phyloP scores from a whole-genome alignment of 148 eudicot genomes.

The Rhododendron williamsianum region DNA sequence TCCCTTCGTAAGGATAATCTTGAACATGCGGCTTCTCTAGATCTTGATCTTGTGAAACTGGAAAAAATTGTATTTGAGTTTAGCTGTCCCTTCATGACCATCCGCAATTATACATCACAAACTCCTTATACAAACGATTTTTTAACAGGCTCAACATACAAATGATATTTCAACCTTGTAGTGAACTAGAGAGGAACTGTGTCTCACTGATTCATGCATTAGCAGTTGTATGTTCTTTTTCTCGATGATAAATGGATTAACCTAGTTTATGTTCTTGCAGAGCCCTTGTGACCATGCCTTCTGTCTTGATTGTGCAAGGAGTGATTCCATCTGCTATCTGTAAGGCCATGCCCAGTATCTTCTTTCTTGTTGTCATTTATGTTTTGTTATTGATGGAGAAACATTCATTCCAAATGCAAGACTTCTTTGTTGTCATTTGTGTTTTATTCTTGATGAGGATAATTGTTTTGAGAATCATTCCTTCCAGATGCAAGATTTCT shows the following conservation, averaged over 20 bases:
- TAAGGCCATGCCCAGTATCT: slow-evolving; percentile 35
- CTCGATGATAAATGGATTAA: background rate
- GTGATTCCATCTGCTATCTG: slow-evolving; percentile 96
- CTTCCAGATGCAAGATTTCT: background rate
- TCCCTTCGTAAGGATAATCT: background rate
- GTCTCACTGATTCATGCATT: background rate
- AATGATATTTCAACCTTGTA: background rate
- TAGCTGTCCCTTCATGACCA: background rate
- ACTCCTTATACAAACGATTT: background rate
- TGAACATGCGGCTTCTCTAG: background rate
- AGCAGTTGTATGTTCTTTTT: background rate
- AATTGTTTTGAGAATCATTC: background rate
- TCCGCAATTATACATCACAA: background rate
- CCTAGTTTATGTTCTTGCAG: slow-evolving; percentile 51
- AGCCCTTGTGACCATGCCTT: slow-evolving; percentile 96
- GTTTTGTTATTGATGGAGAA: background rate
- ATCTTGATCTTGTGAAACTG: background rate
- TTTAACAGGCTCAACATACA: background rate
- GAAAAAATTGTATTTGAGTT: no score
- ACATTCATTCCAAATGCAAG: background rate
- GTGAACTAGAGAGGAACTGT: background rate
- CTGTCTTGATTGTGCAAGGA: slow-evolving; percentile 97
- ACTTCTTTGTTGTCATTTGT: background rate
- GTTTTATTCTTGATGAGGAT: background rate
- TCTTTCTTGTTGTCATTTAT: background rate